Conservation (phyloP, 2,329 filamentous ascomycete species). For the Claviceps cyperi region DNA sequence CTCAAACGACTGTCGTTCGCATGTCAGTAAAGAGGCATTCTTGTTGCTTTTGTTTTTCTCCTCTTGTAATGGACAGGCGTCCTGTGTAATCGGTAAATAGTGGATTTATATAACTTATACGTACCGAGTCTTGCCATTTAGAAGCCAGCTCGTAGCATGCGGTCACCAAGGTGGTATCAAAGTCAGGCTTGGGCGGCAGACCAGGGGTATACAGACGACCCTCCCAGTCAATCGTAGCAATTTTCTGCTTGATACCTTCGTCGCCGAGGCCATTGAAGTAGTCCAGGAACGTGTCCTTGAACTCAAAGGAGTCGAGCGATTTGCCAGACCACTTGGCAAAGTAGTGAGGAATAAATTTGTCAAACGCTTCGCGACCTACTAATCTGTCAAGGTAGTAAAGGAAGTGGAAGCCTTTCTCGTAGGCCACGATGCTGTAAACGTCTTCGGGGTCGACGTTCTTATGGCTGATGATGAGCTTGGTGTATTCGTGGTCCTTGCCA, state of each 20-base stretch:
- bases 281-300: conserved; percentile 72
- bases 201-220: conserved; percentile 79
- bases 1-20: conserved; percentile 33
- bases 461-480: conserved; percentile 75
- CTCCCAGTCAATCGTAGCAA: conserved; percentile 75
- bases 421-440: conserved; percentile 81
- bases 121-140: conserved; percentile 57
- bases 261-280: conserved; percentile 64
- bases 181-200: conserved; percentile 76
- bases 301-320: conserved; percentile 86
- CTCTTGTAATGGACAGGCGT: too few relatives aligned
- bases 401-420: conserved; percentile 94
- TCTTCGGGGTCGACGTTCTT: conserved; percentile 91
- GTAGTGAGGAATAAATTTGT: conserved; percentile 92
- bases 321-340: conserved; percentile 74
- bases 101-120: conserved; percentile 9
- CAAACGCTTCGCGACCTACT: conserved; percentile 73
- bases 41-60: too few relatives aligned
- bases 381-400: conserved; percentile 81
- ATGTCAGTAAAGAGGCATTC: conserved; percentile 12
- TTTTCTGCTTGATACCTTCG: conserved; percentile 44
- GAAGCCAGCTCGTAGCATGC: conserved; percentile 69
- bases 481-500: conserved; percentile 80
- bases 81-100: too few relatives aligned
- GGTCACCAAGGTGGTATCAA: conserved; percentile 78